A percentile compares a stretch with the other conserved stretches of the same genome.
Evolutionary conservation across 1,284 basidiomycete species (phyloP).

Genomic region (Fomes fomentarius): DNA sequence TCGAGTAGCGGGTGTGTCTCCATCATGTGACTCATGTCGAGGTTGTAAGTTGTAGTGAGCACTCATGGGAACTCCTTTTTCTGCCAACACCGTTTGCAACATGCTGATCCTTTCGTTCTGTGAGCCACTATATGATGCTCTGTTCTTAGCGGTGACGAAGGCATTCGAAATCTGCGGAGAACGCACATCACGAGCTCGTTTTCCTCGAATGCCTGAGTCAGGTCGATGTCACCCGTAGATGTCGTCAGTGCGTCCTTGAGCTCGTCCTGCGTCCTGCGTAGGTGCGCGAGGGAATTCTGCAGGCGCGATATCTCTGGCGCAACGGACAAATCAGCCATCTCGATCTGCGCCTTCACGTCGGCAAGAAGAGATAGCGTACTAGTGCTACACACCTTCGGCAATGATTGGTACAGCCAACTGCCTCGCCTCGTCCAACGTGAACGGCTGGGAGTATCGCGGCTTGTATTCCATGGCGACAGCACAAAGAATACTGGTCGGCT

Average conservation of each 20-base stretch:
- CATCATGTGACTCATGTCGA: background rate
- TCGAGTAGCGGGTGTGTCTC: no score
- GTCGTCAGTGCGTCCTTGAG: constrained; percentile 50
- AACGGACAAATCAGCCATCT: background rate
- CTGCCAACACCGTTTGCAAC: constrained; percentile 60
- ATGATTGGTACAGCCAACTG: constrained; percentile 68
- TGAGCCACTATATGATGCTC: constrained; percentile 51
- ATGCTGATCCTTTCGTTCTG: constrained; percentile 74
- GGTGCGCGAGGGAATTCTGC: constrained; percentile 69
- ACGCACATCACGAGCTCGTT: constrained; percentile 55
- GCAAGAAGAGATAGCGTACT: constrained; percentile 5
- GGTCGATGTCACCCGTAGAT: constrained; percentile 43
- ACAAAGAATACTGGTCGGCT: background rate
- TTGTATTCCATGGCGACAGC: constrained; percentile 57
- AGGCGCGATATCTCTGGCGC: constrained; percentile 72
- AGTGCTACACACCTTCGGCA: constrained; percentile 57
- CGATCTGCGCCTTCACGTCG: background rate
- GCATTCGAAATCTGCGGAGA: background rate
- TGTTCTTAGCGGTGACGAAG: background rate
- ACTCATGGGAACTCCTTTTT: constrained; percentile 55
- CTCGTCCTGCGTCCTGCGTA: constrained; percentile 65
- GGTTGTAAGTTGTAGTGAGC: constrained; percentile 44
- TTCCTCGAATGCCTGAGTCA: constrained; percentile 52
- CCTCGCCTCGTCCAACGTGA: constrained; percentile 70
- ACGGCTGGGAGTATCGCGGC: constrained; percentile 73